Evolutionary conservation across 2,329 filamentous ascomycete species (phyloP).

Genomic region (Exophiala alcalophila): DNA sequence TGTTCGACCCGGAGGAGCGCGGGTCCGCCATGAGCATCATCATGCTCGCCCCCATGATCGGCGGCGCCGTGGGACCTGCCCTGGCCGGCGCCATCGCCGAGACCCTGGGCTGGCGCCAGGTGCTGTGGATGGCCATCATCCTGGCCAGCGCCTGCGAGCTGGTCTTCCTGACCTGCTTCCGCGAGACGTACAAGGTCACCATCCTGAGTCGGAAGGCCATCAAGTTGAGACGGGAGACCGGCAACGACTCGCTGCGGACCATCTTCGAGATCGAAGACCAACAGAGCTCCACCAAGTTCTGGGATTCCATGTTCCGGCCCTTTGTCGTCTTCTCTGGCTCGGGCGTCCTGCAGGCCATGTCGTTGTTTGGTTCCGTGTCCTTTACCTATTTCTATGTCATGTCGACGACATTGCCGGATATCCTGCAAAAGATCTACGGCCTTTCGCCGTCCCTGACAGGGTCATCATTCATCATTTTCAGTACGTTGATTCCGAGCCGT

Average conservation of each 20-base stretch:
- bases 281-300: slow-evolving; percentile 32
- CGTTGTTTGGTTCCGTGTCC: slow-evolving; percentile 45
- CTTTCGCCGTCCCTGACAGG: slow-evolving; percentile 32
- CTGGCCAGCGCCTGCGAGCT: slow-evolving; percentile 25
- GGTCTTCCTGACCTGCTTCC: slow-evolving; percentile 32
- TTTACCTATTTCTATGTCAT: slow-evolving; percentile 49
- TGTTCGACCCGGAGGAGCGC: slow-evolving; percentile 57
- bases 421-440: slow-evolving; percentile 33
- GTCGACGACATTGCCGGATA: slow-evolving; percentile 39
- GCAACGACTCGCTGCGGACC: slow-evolving; percentile 28
- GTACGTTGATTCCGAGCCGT: slow-evolving; percentile 7
- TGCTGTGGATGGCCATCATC: slow-evolving; percentile 28
- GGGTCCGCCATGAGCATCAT: slow-evolving; percentile 59
- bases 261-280: slow-evolving; percentile 15
- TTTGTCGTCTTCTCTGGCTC: slow-evolving; percentile 58
- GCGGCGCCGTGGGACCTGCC: slow-evolving; percentile 28
- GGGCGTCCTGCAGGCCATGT: slow-evolving; percentile 52
- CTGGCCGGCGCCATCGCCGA: slow-evolving; percentile 30
- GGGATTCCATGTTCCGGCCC: slow-evolving; percentile 50
- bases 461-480: slow-evolving; percentile 30
- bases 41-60: slow-evolving; percentile 56
- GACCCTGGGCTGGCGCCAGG: slow-evolving; percentile 28
- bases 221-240: slow-evolving; percentile 32
- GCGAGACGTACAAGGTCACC: slow-evolving; percentile 36
- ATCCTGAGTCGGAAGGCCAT: slow-evolving; percentile 34